phyloP scores from a whole-genome alignment of 2,329 filamentous ascomycete genomes.

The Diaporthe nobilis region DNA sequence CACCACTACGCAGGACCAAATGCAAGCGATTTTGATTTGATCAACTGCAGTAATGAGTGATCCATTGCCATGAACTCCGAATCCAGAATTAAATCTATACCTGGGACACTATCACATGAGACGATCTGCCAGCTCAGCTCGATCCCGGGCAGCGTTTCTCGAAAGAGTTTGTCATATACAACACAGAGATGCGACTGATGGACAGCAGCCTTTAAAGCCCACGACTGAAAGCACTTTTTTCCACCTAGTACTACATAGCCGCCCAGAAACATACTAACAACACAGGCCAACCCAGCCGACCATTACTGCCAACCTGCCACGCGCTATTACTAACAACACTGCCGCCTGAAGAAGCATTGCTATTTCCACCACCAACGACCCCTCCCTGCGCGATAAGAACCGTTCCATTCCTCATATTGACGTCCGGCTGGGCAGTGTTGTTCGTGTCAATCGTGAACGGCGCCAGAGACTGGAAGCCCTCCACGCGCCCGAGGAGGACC shows the following conservation, averaged over 20 bases:
- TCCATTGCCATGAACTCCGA: too few relatives aligned
- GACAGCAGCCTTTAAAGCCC: neutral
- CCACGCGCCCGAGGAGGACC: conserved; percentile 36
- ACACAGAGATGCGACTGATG: neutral
- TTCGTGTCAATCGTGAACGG: conserved; percentile 38
- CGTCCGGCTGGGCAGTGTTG: conserved; percentile 20
- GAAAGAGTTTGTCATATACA: neutral
- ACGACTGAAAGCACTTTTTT: too few relatives aligned
- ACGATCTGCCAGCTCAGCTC: neutral
- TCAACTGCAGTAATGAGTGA: neutral
- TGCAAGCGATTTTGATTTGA: neutral
- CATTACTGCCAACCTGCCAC: neutral
- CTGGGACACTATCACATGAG: neutral
- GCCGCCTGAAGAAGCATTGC: neutral
- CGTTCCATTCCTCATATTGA: conserved; percentile 20
- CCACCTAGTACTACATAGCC: neutral
- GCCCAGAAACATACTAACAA: neutral
- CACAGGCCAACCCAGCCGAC: neutral
- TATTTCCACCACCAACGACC: neutral
- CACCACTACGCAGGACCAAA: neutral
- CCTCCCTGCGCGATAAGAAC: conserved; percentile 15
- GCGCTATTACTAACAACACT: neutral
- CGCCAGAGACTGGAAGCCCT: conserved; percentile 29
- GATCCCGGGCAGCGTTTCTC: neutral
- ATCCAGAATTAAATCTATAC: neutral